Base-by-base conservation (phyloP, 768 basidiomycete species). In the Chlorophyllum brunneum region DNA sequence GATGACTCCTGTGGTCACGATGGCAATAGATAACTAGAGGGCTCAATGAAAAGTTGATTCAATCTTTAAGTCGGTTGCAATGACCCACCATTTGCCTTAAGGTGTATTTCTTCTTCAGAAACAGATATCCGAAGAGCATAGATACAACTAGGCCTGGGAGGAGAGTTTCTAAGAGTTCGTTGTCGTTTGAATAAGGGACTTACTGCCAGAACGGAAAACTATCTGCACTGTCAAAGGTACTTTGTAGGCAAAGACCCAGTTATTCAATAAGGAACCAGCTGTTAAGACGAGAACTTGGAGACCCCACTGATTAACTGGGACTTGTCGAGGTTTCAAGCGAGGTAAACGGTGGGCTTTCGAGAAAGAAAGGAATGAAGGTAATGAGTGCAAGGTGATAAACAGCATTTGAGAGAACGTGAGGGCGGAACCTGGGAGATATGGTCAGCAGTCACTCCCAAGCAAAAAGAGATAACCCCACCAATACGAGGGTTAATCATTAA, bases 401-500 rank as follows among this genome's bases (percentile, higher is more conserved):
- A 83, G 59, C 80, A 91, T 88, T 67, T 94, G 92, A 10, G 82
- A 81, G 69, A 92, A 89, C 3, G 91, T 92, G 39, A 94, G 77
- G 27, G 89, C 85, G 8, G 89, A 85, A 18, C 88, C 89, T 88
- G 31, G 54, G 34, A 6, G 29, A 30, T 5, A 47, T 39, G 37
- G 30, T 44, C 33, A 36, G n/a, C 47, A 39, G 42, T 24, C 50
- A 11, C 20, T 46, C 26, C 4, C 43, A 22, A 11, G 34, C 16
- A 48, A 54, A 24, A 10, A 26, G 16, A 18, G 27, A 39, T 29
- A 38, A n/a, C 69, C 61, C n/a, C 59, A 88, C 88, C 88, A 22
- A 88, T 78, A 15, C 71, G 73, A 23, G 88, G 79, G 65, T 86
- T 85, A 59, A 83, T 70, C 48, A 81, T 79, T 16, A 92, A 74